A percentile compares a stretch with the other conserved stretches of the same genome.
Conservation (phyloP, 2,329 filamentous ascomycete species). For the Colletotrichum neosansevieriae region DNA sequence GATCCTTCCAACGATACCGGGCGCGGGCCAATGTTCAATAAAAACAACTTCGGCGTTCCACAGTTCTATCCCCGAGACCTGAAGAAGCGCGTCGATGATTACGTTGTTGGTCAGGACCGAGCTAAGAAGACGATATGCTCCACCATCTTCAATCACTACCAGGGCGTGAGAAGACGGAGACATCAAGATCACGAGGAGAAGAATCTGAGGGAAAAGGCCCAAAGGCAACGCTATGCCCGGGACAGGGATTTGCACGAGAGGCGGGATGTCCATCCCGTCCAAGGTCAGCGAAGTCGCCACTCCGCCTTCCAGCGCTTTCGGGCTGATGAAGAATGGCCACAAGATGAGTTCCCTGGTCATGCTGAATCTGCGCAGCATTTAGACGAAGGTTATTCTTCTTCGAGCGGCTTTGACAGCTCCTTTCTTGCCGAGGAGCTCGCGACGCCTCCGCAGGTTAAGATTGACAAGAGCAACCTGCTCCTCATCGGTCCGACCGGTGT, state of each 20-base stretch:
- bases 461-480: conserved; percentile 96
- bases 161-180: conserved; percentile 82
- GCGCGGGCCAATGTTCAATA: conserved; percentile 71
- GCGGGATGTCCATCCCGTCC: conserved; percentile 77
- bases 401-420: conserved; percentile 54
- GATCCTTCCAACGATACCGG: conserved; percentile 66
- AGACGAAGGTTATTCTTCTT: conserved; percentile 48
- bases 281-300: conserved; percentile 69
- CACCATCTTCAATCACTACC: conserved; percentile 97
- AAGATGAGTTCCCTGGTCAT: conserved; percentile 69
- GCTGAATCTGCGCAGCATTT: conserved; percentile 59
- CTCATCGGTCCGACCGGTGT: conserved; percentile 93
- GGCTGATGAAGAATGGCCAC: conserved; percentile 50
- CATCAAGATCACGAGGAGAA: conserved; percentile 79
- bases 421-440: conserved; percentile 62
- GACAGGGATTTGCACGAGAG: conserved; percentile 71
- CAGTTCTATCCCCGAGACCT: conserved; percentile 76
- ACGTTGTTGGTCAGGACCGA: conserved; percentile 94
- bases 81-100: conserved; percentile 93
- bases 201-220: conserved; percentile 70
- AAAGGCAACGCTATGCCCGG: conserved; percentile 77
- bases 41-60: conserved; percentile 69
- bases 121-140: conserved; percentile 95
- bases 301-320: conserved; percentile 45
- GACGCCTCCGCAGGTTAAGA: conserved; percentile 69